Conservation (phyloP, 805 yeast genomes). For the Diddensiella transvaalensis region DNA sequence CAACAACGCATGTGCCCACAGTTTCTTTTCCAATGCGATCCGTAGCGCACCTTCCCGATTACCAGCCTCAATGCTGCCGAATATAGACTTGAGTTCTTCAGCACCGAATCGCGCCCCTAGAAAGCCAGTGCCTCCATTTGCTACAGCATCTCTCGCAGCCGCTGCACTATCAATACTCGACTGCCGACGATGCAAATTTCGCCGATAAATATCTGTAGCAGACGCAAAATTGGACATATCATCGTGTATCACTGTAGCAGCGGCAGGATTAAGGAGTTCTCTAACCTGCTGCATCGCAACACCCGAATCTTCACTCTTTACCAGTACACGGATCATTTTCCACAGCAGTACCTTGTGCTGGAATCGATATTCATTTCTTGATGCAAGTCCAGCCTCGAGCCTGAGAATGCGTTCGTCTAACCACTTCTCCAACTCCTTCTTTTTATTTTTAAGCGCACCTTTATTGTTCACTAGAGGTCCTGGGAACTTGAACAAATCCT, state of each 20-base stretch:
- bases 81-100: constrained; percentile 21
- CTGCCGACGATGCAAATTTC: constrained; percentile 11
- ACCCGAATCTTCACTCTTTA: constrained; percentile 30
- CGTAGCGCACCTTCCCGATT: constrained; percentile 62
- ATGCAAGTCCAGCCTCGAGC: constrained; percentile 21
- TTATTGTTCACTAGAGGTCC: constrained; percentile 58
- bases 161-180: constrained; percentile 12
- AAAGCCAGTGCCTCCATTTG: neutral
- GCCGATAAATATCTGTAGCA: constrained; percentile 27
- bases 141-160: constrained; percentile 1
- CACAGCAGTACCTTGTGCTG: constrained; percentile 32
- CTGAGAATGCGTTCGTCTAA: constrained; percentile 38
- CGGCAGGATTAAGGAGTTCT: constrained; percentile 26
- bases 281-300: constrained; percentile 17
- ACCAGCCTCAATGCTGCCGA: constrained; percentile 41
- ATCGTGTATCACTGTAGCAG: constrained; percentile 15
- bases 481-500: constrained; percentile 46
- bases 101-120: constrained; percentile 11
- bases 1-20: constrained; percentile 75
- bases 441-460: constrained; percentile 47
- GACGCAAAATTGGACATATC: constrained; percentile 21
- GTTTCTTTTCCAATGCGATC: constrained; percentile 56
- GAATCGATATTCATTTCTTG: constrained; percentile 23
- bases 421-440: constrained; percentile 71
- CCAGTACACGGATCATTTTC: constrained; percentile 34